These are phyloP conservation scores for Syncephalis plumigaleata DNA, from an alignment of 371 early-diverging fungal genomes.

Conservation along the genomic window DNA sequence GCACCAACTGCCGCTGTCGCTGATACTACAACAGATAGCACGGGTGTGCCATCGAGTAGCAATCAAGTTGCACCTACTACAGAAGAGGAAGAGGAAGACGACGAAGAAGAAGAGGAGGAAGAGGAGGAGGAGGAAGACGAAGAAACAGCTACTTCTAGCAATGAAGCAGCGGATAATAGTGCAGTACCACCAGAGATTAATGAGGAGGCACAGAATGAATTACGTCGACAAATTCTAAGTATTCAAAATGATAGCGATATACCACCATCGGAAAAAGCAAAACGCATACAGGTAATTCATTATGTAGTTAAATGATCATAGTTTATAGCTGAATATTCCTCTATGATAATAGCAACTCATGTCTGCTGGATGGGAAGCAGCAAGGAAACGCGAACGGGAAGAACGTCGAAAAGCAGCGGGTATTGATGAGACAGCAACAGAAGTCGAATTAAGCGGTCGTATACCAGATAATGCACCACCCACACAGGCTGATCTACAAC, in stretches of 20 bases:
- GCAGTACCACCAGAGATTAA: not conserved
- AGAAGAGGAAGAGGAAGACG: too few species aligned
- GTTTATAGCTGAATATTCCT: not conserved
- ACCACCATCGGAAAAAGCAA: constrained; percentile 41
- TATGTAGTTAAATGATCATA: not conserved
- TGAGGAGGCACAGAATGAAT: constrained; percentile 12
- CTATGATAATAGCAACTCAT: not conserved
- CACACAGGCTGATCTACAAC: not conserved
- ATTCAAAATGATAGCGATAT: constrained; percentile 33
- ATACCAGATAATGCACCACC: not conserved
- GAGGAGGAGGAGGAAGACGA: too few species aligned
- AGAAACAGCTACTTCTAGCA: too few species aligned
- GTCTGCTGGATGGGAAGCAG: not conserved
- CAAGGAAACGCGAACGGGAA: not conserved
- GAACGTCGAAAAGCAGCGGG: constrained; percentile 13
- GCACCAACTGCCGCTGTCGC: too few species aligned
- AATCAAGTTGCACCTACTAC: too few species aligned
- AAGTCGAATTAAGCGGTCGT: constrained; percentile 2
- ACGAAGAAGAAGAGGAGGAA: too few species aligned
- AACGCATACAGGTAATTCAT: constrained; percentile 38
- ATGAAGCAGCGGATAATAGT: too few species aligned
- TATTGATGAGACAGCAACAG: constrained; percentile 22
- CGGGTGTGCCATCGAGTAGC: too few species aligned
- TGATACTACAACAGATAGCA: too few species aligned
- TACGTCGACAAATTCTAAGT: constrained; percentile 33